phyloP scores from a whole-genome alignment of 257 asterid genomes.

The Fraxinus cuspidata region DNA sequence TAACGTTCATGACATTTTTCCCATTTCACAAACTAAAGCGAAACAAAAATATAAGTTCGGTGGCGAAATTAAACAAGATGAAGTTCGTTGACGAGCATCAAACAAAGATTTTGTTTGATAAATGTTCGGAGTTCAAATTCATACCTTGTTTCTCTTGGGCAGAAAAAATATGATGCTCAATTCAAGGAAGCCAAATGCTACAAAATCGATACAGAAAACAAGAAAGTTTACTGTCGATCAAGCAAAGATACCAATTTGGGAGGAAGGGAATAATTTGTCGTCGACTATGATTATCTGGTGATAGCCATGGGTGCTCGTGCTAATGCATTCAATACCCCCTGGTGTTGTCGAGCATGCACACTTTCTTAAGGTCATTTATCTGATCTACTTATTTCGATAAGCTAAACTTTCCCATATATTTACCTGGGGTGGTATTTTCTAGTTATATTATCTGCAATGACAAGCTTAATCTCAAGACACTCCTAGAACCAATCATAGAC shows the following conservation, averaged over 20 bases:
- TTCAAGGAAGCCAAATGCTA: constrained; percentile 86
- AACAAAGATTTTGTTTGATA: no score
- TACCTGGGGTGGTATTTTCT: not conserved
- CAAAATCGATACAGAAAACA: constrained; percentile 72
- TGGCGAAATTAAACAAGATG: not conserved
- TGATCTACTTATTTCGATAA: not conserved
- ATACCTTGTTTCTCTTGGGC: constrained; percentile 23
- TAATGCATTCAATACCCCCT: constrained; percentile 84
- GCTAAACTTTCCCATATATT: not conserved
- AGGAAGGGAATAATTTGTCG: constrained; percentile 64
- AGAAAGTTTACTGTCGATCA: constrained; percentile 73
- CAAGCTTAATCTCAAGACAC: not conserved
- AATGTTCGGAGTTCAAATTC: not conserved
- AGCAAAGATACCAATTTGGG: constrained; percentile 43
- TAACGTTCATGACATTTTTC: no score
- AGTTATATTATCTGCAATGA: not conserved
- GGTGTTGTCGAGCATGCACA: constrained; percentile 86
- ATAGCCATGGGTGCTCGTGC: constrained; percentile 94
- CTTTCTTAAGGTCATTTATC: constrained; percentile 67
- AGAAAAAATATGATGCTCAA: constrained; percentile 66
- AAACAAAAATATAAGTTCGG: not conserved
- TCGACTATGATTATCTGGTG: constrained; percentile 81
- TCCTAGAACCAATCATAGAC: not conserved
- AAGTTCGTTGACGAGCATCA: no score
- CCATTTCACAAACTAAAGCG: not conserved